phyloP scores from a whole-genome alignment of 169 alveolate genomes.

The Plasmodium billcollinsi region DNA sequence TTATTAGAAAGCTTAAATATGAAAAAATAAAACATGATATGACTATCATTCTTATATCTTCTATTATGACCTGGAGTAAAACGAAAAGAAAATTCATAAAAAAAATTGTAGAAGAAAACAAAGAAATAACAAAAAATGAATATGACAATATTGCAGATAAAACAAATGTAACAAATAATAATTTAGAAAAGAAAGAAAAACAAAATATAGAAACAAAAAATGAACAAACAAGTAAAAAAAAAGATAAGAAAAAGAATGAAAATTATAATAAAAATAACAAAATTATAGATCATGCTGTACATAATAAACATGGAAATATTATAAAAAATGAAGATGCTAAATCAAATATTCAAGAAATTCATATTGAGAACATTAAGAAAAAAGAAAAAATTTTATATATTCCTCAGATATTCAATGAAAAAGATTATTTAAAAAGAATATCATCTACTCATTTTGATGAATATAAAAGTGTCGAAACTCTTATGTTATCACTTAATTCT shows the following conservation, averaged over 20 bases:
- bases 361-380: neutral
- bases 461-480: conserved; percentile 42
- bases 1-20: conserved; percentile 42
- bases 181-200: neutral
- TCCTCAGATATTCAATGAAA: conserved; percentile 35
- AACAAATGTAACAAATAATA: neutral
- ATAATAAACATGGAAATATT: too few relatives aligned
- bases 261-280: neutral
- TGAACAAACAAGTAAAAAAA: neutral
- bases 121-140: neutral
- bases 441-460: conserved; percentile 35
- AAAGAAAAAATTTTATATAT: conserved; percentile 7
- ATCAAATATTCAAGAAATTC: neutral
- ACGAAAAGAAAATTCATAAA: conserved; percentile 25
- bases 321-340: neutral
- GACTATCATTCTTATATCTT: conserved; percentile 41
- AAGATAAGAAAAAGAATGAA: neutral
- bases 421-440: conserved; percentile 45
- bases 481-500: conserved; percentile 42
- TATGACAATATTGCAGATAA: neutral
- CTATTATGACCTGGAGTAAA: conserved; percentile 69
- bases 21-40: conserved; percentile 14
- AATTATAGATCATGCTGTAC: too few relatives aligned
- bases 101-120: conserved; percentile 3
- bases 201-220: neutral